phyloP scores from a whole-genome alignment of 208 protist species.

The Wallacemonas sp. region DNA sequence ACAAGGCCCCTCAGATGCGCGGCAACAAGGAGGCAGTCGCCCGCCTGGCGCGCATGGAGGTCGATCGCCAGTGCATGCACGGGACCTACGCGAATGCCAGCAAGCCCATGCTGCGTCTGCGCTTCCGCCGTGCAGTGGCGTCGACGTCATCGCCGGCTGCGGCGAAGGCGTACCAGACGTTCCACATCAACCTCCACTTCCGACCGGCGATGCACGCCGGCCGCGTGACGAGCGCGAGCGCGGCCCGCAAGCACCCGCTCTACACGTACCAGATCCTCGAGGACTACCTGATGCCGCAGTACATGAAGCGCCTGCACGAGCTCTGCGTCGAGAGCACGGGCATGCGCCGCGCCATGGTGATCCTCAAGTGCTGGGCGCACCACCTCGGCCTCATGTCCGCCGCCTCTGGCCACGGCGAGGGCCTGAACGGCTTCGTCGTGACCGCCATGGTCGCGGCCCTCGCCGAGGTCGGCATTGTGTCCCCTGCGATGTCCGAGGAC shows the following conservation, averaged over 20 bases:
- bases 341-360: slow-evolving; percentile 68
- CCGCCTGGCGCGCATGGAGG: slow-evolving; percentile 51
- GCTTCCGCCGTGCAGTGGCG: slow-evolving; percentile 40
- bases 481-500: slow-evolving; percentile 71
- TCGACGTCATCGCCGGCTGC: too few species aligned
- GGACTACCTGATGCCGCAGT: slow-evolving; percentile 75
- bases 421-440: slow-evolving; percentile 79
- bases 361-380: slow-evolving; percentile 87
- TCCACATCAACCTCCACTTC: slow-evolving; percentile 78
- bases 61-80: slow-evolving; percentile 54
- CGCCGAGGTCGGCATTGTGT: slow-evolving; percentile 72
- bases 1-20: slow-evolving; percentile 6
- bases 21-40: slow-evolving; percentile 24
- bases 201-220: slow-evolving; percentile 50
- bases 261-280: slow-evolving; percentile 85
- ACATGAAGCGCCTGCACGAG: slow-evolving; percentile 75
- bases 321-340: slow-evolving; percentile 55
- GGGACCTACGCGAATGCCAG: slow-evolving; percentile 53
- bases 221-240: slow-evolving; percentile 52
- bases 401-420: slow-evolving; percentile 69
- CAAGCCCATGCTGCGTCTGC: slow-evolving; percentile 65
- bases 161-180: slow-evolving; percentile 37
- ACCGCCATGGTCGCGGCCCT: slow-evolving; percentile 68
- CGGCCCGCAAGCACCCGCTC: slow-evolving; percentile 70
- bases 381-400: slow-evolving; percentile 73